Evolutionary conservation across 1,284 basidiomycete genomes (phyloP).

Genomic region (Sporisorium scitamineum): DNA sequence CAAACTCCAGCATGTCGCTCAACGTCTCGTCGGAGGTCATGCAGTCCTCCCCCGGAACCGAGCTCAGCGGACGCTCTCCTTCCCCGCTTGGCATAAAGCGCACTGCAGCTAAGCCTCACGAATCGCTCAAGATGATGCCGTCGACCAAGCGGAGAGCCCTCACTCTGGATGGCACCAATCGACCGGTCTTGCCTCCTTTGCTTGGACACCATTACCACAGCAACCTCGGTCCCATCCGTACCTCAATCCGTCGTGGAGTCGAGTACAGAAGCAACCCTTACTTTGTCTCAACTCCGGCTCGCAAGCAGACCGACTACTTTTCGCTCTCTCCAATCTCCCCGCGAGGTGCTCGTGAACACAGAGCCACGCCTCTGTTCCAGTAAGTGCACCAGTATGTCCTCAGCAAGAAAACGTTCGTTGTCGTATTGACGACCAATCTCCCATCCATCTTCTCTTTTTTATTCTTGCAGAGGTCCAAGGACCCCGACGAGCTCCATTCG

Average conservation of each 20-base stretch:
- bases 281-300: constrained; percentile 9
- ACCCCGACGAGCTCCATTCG: constrained; percentile 41
- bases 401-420: neutral
- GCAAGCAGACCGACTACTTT: constrained; percentile 13
- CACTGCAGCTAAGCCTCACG: neutral
- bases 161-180: constrained; percentile 19
- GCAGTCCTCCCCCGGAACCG: neutral
- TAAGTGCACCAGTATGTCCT: constrained; percentile 6
- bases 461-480: constrained; percentile 6
- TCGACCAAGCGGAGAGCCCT: constrained; percentile 25
- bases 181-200: constrained; percentile 31
- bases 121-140: constrained; percentile 7
- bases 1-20: neutral
- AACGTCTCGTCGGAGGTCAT: neutral
- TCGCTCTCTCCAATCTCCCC: constrained; percentile 4
- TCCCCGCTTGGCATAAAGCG: neutral
- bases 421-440: neutral
- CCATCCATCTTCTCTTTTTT: no score
- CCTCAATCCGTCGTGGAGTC: constrained; percentile 10
- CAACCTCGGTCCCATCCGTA: constrained; percentile 24
- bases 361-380: constrained; percentile 13
- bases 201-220: constrained; percentile 1
- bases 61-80: neutral
- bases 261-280: constrained; percentile 31
- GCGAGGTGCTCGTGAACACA: neutral